phyloP scores from a whole-genome alignment of 805 yeast genomes.

The Pichia eremophila region DNA sequence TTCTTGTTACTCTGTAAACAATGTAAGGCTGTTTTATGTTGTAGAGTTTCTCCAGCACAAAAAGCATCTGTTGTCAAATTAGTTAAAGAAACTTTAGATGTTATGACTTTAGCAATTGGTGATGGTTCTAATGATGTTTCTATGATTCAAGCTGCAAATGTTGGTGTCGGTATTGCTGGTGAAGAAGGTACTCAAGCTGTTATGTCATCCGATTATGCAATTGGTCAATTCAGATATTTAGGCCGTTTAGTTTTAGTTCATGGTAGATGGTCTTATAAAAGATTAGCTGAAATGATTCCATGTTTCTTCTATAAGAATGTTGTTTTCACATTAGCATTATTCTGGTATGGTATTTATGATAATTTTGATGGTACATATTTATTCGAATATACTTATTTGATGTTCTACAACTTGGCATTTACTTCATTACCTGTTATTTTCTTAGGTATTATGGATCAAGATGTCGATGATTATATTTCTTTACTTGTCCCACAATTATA shows the following conservation, averaged over 20 bases:
- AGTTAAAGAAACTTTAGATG: constrained; percentile 65
- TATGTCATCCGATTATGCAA: constrained; percentile 80
- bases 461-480: constrained; percentile 61
- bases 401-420: constrained; percentile 75
- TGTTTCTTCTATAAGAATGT: constrained; percentile 73
- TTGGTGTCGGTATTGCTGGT: constrained; percentile 87
- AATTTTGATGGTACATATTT: constrained; percentile 74
- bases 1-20: constrained; percentile 68
- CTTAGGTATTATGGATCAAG: constrained; percentile 74
- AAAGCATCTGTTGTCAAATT: constrained; percentile 75
- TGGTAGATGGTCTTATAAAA: constrained; percentile 81
- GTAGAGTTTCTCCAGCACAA: constrained; percentile 84
- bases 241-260: constrained; percentile 61
- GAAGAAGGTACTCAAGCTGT: constrained; percentile 88
- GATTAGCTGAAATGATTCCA: constrained; percentile 79
- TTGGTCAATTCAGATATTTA: constrained; percentile 72
- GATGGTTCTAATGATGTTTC: constrained; percentile 89
- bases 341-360: constrained; percentile 71
- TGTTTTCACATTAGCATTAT: constrained; percentile 60
- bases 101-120: constrained; percentile 82
- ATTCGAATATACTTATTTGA: constrained; percentile 68
- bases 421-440: constrained; percentile 76
- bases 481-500: constrained; percentile 68
- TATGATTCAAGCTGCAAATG: constrained; percentile 82
- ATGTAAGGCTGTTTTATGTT: constrained; percentile 74